These are phyloP conservation scores for Lodderomyces metapsilosis DNA, from an alignment of 1,139 yeast genomes.

Conservation along the genomic window DNA sequence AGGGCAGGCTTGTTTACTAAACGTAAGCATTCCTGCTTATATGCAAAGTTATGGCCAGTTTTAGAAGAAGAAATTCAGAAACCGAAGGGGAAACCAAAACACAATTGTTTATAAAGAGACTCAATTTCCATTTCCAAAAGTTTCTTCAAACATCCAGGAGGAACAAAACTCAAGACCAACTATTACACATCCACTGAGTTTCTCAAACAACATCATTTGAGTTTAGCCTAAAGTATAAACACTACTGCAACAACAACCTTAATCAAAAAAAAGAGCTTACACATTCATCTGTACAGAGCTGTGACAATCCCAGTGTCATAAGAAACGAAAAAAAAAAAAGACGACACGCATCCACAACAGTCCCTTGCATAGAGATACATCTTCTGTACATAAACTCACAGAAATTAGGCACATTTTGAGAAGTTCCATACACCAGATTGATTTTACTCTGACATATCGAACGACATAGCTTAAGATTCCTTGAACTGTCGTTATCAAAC, in stretches of 20 bases:
- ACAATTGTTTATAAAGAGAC: neutral
- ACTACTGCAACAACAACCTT: neutral
- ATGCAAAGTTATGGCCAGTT: neutral
- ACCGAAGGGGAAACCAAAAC: neutral
- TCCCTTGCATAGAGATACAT: conserved; percentile 3
- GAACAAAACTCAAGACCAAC: neutral
- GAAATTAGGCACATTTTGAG: neutral
- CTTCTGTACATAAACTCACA: conserved; percentile 2
- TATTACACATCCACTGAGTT: too few species aligned
- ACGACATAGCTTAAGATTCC: too few species aligned
- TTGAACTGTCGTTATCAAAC: too few species aligned
- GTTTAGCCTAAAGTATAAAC: neutral
- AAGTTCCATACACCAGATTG: neutral
- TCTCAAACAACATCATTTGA: too few species aligned
- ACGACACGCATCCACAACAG: neutral
- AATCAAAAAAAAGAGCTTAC: neutral
- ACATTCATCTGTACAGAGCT: too few species aligned
- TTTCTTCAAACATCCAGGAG: too few species aligned
- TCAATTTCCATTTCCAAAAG: neutral
- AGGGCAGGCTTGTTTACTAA: neutral
- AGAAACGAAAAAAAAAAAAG: neutral
- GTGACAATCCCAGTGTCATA: too few species aligned
- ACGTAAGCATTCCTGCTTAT: neutral
- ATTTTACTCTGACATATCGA: too few species aligned
- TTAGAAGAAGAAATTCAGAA: neutral